A percentile compares a stretch with the other conserved stretches of the same genome.
Evolutionary conservation across 441 rosid species (phyloP).

Genomic region (Isatis lusitanica): DNA sequence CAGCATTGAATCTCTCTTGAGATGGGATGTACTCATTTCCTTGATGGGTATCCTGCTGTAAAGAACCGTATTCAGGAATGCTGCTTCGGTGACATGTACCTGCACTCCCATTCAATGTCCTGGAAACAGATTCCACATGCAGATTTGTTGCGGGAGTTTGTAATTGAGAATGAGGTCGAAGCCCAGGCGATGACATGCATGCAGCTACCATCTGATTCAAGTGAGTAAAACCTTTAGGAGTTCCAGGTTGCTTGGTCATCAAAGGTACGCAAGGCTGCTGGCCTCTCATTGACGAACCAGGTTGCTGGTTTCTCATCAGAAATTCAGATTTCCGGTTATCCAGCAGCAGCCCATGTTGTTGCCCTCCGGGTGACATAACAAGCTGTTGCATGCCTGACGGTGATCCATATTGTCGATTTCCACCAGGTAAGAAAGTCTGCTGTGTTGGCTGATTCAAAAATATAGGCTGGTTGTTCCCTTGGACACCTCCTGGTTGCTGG

Average conservation of each 20-base stretch:
- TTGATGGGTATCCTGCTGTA: slow-evolving; percentile 38
- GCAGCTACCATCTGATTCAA: slow-evolving; percentile 37
- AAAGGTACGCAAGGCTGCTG: slow-evolving; percentile 19
- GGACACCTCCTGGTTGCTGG: slow-evolving; percentile 30
- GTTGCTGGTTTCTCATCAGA: slow-evolving; percentile 33
- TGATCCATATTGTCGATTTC: slow-evolving; percentile 21
- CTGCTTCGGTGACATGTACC: slow-evolving; percentile 40
- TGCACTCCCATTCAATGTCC: slow-evolving; percentile 31
- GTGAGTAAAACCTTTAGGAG: slow-evolving; percentile 29
- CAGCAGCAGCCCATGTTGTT: slow-evolving; percentile 33
- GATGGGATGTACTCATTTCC: slow-evolving; percentile 38
- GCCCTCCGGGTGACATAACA: slow-evolving; percentile 32
- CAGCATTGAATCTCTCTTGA: slow-evolving; percentile 35
- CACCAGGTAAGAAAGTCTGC: slow-evolving; percentile 19
- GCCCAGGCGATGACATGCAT: slow-evolving; percentile 32
- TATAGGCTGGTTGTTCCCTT: slow-evolving; percentile 24
- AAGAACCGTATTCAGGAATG: slow-evolving; percentile 29
- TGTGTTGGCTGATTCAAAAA: slow-evolving; percentile 32
- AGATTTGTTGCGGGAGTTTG: slow-evolving; percentile 32
- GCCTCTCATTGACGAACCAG: slow-evolving; percentile 27
- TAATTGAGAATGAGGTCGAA: slow-evolving; percentile 33
- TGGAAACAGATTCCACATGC: slow-evolving; percentile 39
- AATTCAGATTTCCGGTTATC: slow-evolving; percentile 26
- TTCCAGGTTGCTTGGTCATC: slow-evolving; percentile 32
- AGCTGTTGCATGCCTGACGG: slow-evolving; percentile 16